Conservation (phyloP, 345 rosid genomes). For the Bruguiera gymnorhiza region DNA sequence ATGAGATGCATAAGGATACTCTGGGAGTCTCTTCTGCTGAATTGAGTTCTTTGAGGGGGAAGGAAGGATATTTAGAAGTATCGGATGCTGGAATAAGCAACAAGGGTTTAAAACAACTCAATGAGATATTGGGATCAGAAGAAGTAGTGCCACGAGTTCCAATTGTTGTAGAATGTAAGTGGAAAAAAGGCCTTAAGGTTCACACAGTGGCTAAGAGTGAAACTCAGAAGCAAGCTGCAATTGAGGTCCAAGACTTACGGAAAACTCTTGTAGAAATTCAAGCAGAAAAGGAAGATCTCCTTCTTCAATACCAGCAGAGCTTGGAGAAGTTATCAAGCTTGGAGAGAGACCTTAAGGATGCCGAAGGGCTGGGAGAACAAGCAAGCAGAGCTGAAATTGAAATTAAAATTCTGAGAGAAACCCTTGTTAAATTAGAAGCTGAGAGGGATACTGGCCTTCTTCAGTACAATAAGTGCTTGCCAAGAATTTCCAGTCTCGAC, state of each 20-base stretch:
- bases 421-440: conserved; percentile 25
- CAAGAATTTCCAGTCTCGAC: conserved; percentile 22
- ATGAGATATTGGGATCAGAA: conserved; percentile 42
- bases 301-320: conserved; percentile 29
- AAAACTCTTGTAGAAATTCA: conserved; percentile 28
- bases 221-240: conserved; percentile 7
- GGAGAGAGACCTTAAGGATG: conserved; percentile 28
- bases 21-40: conserved; percentile 34
- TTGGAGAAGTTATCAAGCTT: conserved; percentile 27
- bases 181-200: conserved; percentile 17
- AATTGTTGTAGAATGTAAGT: conserved; percentile 25
- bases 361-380: conserved; percentile 25
- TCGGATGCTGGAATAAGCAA: conserved; percentile 40
- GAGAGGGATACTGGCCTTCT: conserved; percentile 26
- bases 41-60: conserved; percentile 19
- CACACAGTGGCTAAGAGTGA: conserved; percentile 14
- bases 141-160: conserved; percentile 20
- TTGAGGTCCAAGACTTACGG: conserved; percentile 18
- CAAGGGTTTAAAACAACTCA: conserved; percentile 68
- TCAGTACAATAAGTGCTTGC: conserved; percentile 27
- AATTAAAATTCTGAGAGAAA: conserved; percentile 26
- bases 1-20: conserved; percentile 43
- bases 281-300: conserved; percentile 26
- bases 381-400: conserved; percentile 37
- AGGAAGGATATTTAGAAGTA: conserved; percentile 31